Evolutionary conservation across 2,329 filamentous ascomycete species (phyloP).

Genomic region (Acephala macrosclerotiorum): DNA sequence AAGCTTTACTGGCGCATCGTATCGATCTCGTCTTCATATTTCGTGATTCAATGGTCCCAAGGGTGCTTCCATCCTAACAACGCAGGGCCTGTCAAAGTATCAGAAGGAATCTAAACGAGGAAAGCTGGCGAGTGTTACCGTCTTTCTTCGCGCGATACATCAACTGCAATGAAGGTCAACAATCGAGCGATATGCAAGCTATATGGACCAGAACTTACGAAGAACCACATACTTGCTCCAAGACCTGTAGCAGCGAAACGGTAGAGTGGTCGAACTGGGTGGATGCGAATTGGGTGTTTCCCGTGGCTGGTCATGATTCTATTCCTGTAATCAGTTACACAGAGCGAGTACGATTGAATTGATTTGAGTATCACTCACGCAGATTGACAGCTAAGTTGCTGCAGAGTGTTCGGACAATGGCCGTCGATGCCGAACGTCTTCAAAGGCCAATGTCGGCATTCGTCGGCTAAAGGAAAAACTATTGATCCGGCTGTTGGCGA

Average conservation of each 20-base stretch:
- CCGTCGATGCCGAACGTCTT: no score
- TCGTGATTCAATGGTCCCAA: conserved; percentile 80
- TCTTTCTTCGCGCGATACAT: conserved; percentile 98
- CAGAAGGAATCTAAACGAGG: conserved; percentile 23
- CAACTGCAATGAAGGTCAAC: conserved; percentile 61
- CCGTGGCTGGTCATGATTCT: conserved; percentile 45
- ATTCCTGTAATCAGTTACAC: conserved; percentile 17
- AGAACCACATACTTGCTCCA: conserved; percentile 99
- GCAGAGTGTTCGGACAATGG: background rate
- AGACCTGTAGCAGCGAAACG: conserved; percentile 86
- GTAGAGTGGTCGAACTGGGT: conserved; percentile 74
- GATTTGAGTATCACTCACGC: conserved; percentile 15
- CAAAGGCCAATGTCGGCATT: no score
- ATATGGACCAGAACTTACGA: conserved; percentile 65
- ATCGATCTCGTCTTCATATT: background rate
- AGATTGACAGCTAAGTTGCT: conserved; percentile 4
- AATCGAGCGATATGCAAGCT: background rate
- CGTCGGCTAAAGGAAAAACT: background rate
- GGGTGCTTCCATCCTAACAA: conserved; percentile 95
- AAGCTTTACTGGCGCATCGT: background rate
- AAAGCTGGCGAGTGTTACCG: conserved; percentile 55
- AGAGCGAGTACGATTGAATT: no score
- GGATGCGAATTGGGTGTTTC: conserved; percentile 63
- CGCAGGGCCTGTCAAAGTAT: conserved; percentile 63
- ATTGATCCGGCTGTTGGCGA: background rate